Evolutionary conservation across 1,139 yeast species (phyloP).

Genomic region (Debaryomycetaceae sp.): DNA sequence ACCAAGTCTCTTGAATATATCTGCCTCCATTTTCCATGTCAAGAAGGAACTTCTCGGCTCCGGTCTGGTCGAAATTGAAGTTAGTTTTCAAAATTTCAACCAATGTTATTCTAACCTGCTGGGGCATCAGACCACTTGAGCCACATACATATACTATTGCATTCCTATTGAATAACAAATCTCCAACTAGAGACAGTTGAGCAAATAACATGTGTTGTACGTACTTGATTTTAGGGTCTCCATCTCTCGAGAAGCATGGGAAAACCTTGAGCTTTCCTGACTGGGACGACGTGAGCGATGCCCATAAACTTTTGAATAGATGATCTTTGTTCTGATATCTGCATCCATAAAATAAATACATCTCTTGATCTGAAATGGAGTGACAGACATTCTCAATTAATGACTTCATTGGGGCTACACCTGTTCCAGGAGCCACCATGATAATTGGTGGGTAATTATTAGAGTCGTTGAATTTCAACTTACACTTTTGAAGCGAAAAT

Average conservation of each 20-base stretch:
- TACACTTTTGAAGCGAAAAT: slow-evolving; percentile 53
- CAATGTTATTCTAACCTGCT: slow-evolving; percentile 77
- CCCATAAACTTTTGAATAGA: slow-evolving; percentile 59
- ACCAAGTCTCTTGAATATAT: slow-evolving; percentile 94
- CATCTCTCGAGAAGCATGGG: slow-evolving; percentile 64
- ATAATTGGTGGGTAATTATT: slow-evolving; percentile 49
- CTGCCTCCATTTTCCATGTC: slow-evolving; percentile 64
- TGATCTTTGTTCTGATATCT: slow-evolving; percentile 66
- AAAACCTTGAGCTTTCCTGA: slow-evolving; percentile 36
- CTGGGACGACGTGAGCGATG: slow-evolving; percentile 16
- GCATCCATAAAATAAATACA: slow-evolving; percentile 73
- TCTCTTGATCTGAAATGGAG: slow-evolving; percentile 16
- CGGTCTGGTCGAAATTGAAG: slow-evolving; percentile 23
- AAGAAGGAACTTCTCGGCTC: slow-evolving; percentile 48
- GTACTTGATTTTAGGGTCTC: slow-evolving; percentile 42
- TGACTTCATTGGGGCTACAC: slow-evolving; percentile 84
- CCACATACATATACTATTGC: slow-evolving; percentile 83
- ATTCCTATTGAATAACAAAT: slow-evolving; percentile 48
- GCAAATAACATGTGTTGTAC: slow-evolving; percentile 71
- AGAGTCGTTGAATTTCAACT: slow-evolving; percentile 28
- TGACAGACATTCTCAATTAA: slow-evolving; percentile 40
- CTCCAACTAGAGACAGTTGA: slow-evolving; percentile 44
- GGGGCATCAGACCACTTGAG: slow-evolving; percentile 93
- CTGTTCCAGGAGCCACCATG: slow-evolving; percentile 88
- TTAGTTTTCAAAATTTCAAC: slow-evolving; percentile 48